Base-by-base conservation (phyloP, 495 filamentous ascomycete species). In the Aspergillus haitiensis region DNA sequence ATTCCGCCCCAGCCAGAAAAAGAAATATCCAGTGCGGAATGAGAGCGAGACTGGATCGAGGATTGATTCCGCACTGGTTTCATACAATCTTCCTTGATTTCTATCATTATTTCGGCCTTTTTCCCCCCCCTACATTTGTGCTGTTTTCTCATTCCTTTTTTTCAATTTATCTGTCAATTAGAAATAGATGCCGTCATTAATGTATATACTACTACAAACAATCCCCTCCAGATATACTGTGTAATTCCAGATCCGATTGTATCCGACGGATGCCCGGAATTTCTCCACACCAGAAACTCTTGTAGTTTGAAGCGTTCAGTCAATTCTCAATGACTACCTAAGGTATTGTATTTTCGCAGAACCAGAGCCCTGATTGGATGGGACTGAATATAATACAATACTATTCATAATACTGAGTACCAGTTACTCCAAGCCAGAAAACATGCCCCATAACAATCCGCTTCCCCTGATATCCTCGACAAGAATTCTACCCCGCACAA, bases 401-500 rank as follows among this genome's bases (percentile, higher is more conserved):
- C 3, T 27, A 27, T 27, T 27, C 21, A 27, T 27, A 27, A 27
- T 27, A 27, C 21, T 27, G 21, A 27, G 21, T 27, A 27, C 21
- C 21, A 27, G 21, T 27, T 27, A 27, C 21, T 27, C 21, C 21
- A 27, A 27, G 21, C 21, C 18, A 49, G 13, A 12, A 15, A 12
- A 15, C 13, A 51, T 51, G 18, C 5, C 21, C 13, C 18, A 27
- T 21, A 15, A 51, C 5, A 51, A 45, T 51, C 4, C 35, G 13
- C 35, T 49, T 51, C 35, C 45, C 47, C 9, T 39, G 44, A 56
- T 37, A 53, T 59, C 56, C 37, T 53, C 13, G 37, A 34, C 49
- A 34, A 54, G 42, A 48, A 37, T 27, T 12, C 40, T 54, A 60
- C 58, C 58, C 58, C 58, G 57, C 57, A 54, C 45, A 52, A 53